These are phyloP conservation scores for Arxiozyma slooffiae DNA, from an alignment of 1,139 yeast genomes.

Conservation along the genomic window DNA sequence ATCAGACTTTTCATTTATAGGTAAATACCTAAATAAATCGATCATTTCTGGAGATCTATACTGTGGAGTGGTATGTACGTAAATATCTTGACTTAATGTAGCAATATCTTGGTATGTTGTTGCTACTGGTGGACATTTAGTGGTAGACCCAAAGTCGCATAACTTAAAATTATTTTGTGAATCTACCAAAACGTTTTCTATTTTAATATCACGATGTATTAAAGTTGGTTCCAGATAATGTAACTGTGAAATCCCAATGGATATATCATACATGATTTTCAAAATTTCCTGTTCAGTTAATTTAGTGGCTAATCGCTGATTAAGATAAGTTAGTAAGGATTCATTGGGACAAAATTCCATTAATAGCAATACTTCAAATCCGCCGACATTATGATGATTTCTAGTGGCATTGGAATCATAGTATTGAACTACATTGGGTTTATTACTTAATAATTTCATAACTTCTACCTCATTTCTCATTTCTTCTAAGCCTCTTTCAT, in stretches of 20 bases:
- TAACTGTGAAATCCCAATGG: constrained; percentile 79
- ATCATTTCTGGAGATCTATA: constrained; percentile 96
- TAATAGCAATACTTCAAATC: constrained; percentile 75
- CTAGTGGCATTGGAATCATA: constrained; percentile 94
- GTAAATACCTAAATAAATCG: constrained; percentile 71
- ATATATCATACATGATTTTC: constrained; percentile 71
- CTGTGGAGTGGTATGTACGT: constrained; percentile 91
- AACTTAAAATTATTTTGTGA: constrained; percentile 63
- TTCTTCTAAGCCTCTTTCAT: constrained; percentile 55
- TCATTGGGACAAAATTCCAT: constrained; percentile 89
- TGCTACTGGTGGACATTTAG: constrained; percentile 43
- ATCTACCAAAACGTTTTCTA: constrained; percentile 84
- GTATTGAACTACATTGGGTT: constrained; percentile 72
- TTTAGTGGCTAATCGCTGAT: constrained; percentile 69
- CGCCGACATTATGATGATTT: constrained; percentile 24
- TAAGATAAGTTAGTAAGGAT: constrained; percentile 89
- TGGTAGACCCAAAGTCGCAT: constrained; percentile 91
- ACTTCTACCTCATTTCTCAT: constrained; percentile 73
- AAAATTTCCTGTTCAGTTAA: constrained; percentile 74
- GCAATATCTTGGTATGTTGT: constrained; percentile 36
- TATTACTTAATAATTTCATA: constrained; percentile 72
- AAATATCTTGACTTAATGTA: constrained; percentile 68
- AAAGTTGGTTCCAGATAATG: constrained; percentile 74
- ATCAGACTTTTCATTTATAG: constrained; percentile 90
- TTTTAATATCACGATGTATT: constrained; percentile 87